phyloP scores from a whole-genome alignment of 2,329 filamentous ascomycete species.

The Acephala macrosclerotiorum region DNA sequence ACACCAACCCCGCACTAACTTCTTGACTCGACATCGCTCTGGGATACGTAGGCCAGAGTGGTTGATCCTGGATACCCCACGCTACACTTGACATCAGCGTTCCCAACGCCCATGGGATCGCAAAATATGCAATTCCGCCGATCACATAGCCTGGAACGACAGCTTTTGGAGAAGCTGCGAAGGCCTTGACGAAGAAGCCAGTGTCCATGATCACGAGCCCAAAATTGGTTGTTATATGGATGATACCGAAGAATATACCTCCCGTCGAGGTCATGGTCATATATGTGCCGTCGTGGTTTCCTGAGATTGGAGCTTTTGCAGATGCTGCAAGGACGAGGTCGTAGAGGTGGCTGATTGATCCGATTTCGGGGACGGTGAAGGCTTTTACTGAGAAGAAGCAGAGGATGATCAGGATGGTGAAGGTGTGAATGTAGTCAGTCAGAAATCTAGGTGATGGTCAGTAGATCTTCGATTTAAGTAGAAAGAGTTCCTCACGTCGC shows the following conservation, averaged over 20 bases:
- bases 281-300: slow-evolving; percentile 61
- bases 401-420: slow-evolving; percentile 60
- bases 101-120: slow-evolving; percentile 60
- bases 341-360: slow-evolving; percentile 56
- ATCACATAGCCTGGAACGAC: slow-evolving; percentile 52
- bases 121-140: slow-evolving; percentile 61
- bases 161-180: slow-evolving; percentile 15
- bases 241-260: slow-evolving; percentile 57
- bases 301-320: slow-evolving; percentile 53
- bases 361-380: slow-evolving; percentile 54
- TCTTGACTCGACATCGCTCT: slow-evolving; percentile 74
- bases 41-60: slow-evolving; percentile 58
- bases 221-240: slow-evolving; percentile 57
- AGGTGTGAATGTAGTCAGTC: slow-evolving; percentile 62
- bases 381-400: slow-evolving; percentile 56
- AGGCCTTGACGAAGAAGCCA: slow-evolving; percentile 51
- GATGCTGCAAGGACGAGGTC: slow-evolving; percentile 56
- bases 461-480: not conserved
- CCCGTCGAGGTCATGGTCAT: slow-evolving; percentile 62
- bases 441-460: slow-evolving; percentile 38
- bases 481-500: slow-evolving; percentile 6
- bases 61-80: slow-evolving; percentile 10
- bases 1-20: slow-evolving; percentile 71
- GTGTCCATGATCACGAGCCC: slow-evolving; percentile 55
- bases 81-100: slow-evolving; percentile 46